Evolutionary conservation across 768 basidiomycete species (phyloP), one percentile per base, ranked within the genome.

Genomic region (Leccinum incarnatum): DNA sequence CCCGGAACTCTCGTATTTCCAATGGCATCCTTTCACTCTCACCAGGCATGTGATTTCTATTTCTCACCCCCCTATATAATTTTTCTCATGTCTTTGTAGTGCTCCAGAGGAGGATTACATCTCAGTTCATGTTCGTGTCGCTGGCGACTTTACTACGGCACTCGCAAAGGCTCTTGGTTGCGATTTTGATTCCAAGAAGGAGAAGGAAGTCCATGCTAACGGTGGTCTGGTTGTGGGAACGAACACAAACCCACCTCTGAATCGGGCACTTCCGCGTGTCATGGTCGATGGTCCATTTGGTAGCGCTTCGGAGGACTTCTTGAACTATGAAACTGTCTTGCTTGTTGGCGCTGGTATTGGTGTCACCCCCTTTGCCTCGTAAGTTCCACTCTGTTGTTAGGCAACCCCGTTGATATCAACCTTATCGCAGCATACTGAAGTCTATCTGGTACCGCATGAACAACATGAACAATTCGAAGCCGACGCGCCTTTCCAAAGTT

Each of bases 221-320:
- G 84, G 83, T 7, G 84, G 86, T 49, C 83, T 80, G 72, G 83
- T 89, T 46, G 74, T 93, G 21, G 83, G 82, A 17, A 83, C 83
- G 30, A 75, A 74, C 48, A 69, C 77, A 17, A 82, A 82, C 69
- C 83, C 84, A 2, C 82, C 87, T 1, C 60, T 93, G 56, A 88
- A 87, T 71, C 81, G 86, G 37, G 78, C 87, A 7, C 81, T 98
- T 4, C 95, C 95, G 10, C 86, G 95, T 58, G 80, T 98, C 67
- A 97, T 97, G 95, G 84, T 98, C 52, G 95, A 98, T 67, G 95
- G 95, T 15, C 95, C 95, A 5, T 98, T 97, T 69, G 95, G 95
- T 14, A 88, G 85, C 60, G 93, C 95, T 9, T 88, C 86, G 45
- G 95, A 98, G 72, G 93, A 95, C 70, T 95, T 91, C 70, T 78